Evolutionary conservation across 2,329 filamentous ascomycete genomes (phyloP).

Genomic region (Cladophialophora carrionii): DNA sequence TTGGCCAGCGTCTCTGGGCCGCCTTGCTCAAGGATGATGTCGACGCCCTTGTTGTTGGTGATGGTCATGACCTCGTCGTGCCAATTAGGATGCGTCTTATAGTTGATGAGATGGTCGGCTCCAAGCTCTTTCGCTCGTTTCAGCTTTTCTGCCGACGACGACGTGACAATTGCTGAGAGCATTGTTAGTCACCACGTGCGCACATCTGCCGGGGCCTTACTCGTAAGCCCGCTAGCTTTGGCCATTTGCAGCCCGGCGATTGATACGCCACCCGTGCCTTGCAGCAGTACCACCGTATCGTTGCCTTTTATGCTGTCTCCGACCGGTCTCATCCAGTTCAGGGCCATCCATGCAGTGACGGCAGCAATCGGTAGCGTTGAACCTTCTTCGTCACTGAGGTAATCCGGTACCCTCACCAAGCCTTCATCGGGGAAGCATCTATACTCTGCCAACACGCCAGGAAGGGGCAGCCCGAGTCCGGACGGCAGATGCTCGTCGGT

Average conservation of each 20-base stretch:
- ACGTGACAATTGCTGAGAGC: conserved; percentile 53
- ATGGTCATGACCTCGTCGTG: conserved; percentile 50
- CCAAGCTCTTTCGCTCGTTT: conserved; percentile 46
- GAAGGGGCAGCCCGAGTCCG: conserved; percentile 40
- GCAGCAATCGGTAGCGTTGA: conserved; percentile 50
- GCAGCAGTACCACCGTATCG: conserved; percentile 47
- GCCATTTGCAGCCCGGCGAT: conserved; percentile 53
- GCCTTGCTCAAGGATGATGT: conserved; percentile 48
- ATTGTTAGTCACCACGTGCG: conserved; percentile 40
- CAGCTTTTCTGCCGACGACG: conserved; percentile 56
- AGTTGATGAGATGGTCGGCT: conserved; percentile 56
- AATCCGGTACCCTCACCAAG: conserved; percentile 48
- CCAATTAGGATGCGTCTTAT: conserved; percentile 53
- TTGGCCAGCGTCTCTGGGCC: conserved; percentile 50
- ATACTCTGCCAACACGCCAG: conserved; percentile 51
- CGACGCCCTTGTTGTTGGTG: conserved; percentile 51
- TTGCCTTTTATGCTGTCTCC: conserved; percentile 46
- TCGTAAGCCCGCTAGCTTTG: conserved; percentile 53
- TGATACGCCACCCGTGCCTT: conserved; percentile 55
- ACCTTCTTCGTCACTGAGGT: conserved; percentile 49
- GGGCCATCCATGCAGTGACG: conserved; percentile 56
- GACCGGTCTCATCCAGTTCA: conserved; percentile 55
- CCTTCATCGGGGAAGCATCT: conserved; percentile 48
- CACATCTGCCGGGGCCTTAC: conserved; percentile 45
- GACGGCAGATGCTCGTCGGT: conserved; percentile 45